These are phyloP conservation scores for Protomyces pachydermus DNA, from an alignment of 1,139 yeast species.

Conservation along the genomic window DNA sequence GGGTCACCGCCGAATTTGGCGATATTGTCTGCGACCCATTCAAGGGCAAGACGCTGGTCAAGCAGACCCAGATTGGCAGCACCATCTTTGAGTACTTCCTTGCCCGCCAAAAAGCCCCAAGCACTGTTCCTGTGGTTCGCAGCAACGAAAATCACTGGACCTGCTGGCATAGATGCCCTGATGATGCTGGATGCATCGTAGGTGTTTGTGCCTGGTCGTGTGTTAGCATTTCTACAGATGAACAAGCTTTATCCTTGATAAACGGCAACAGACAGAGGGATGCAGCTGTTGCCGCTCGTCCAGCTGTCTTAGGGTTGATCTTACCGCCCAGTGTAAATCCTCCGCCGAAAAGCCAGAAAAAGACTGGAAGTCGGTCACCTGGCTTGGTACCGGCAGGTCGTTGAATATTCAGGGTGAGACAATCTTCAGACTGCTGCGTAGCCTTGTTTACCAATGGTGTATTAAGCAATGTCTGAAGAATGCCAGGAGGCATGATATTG, in stretches of 20 bases:
- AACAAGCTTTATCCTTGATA: too few species aligned
- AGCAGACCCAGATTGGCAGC: constrained; percentile 38
- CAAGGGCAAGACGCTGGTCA: constrained; percentile 39
- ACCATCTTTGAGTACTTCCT: constrained; percentile 28
- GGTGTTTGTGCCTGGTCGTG: constrained; percentile 8
- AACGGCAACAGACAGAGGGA: too few species aligned
- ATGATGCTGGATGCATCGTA: background rate
- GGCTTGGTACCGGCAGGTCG: background rate
- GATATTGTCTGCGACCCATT: constrained; percentile 42
- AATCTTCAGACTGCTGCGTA: constrained; percentile 32
- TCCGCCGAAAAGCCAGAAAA: constrained; percentile 40
- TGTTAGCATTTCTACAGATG: too few species aligned
- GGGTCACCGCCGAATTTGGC: constrained; percentile 42
- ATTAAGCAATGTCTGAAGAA: constrained; percentile 25
- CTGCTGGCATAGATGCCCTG: background rate
- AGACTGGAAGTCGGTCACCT: background rate
- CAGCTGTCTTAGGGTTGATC: too few species aligned
- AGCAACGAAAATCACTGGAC: constrained; percentile 35
- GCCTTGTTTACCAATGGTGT: constrained; percentile 30
- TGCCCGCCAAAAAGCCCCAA: constrained; percentile 37
- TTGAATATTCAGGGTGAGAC: constrained; percentile 12
- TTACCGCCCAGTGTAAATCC: constrained; percentile 25
- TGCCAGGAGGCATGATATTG: constrained; percentile 3
- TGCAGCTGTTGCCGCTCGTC: too few species aligned
- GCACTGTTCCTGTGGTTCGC: constrained; percentile 39